Conservation (phyloP, 2,329 filamentous ascomycete genomes). For the Ophiostoma populinum region DNA sequence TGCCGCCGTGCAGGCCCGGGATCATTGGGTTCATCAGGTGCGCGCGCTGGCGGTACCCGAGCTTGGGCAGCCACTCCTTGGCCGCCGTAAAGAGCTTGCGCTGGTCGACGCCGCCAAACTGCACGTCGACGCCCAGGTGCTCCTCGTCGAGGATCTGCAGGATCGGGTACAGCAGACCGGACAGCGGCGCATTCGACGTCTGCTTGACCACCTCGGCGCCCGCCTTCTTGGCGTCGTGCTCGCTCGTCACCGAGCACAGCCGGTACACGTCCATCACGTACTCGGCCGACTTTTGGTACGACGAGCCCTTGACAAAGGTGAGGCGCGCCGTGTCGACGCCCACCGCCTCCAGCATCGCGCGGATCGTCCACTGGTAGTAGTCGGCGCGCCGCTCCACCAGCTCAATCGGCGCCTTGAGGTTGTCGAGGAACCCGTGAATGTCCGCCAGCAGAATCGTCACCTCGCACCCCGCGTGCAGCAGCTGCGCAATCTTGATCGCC, state of each 20-base stretch:
- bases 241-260: conserved; percentile 49
- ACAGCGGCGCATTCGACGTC: conserved; percentile 55
- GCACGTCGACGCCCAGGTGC: conserved; percentile 71
- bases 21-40: conserved; percentile 57
- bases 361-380: conserved; percentile 71
- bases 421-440: conserved; percentile 61
- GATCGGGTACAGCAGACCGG: conserved; percentile 64
- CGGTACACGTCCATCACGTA: conserved; percentile 87
- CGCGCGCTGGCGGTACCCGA: conserved; percentile 63
- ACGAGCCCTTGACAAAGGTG: conserved; percentile 68
- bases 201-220: conserved; percentile 94
- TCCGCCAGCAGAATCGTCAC: conserved; percentile 64
- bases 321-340: conserved; percentile 65
- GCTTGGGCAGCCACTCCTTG: conserved; percentile 65
- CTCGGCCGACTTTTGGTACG: conserved; percentile 54
- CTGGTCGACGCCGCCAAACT: conserved; percentile 75
- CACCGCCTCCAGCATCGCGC: conserved; percentile 55
- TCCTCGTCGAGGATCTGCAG: conserved; percentile 87
- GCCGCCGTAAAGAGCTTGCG: conserved; percentile 78
- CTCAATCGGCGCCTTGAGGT: conserved; percentile 74
- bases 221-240: conserved; percentile 75
- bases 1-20: conserved; percentile 64
- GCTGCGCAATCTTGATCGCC: conserved; percentile 76
- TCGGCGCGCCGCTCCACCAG: conserved; percentile 65
- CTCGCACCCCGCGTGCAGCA: conserved; percentile 69